Conservation (phyloP, 345 rosid species). For the Eucalyptus paniculata region DNA sequence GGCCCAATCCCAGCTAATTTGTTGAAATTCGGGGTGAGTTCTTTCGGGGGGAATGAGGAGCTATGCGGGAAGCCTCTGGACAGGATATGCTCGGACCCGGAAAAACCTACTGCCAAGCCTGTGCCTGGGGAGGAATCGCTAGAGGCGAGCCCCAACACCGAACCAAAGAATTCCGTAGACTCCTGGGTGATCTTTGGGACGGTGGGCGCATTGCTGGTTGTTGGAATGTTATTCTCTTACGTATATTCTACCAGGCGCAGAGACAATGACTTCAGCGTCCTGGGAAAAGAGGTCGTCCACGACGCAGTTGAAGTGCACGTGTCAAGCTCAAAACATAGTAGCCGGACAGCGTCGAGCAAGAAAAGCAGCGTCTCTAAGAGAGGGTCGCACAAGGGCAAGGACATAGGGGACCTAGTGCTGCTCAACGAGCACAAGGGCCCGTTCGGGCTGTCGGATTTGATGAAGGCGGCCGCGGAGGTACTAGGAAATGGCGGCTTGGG, state of each 20-base stretch:
- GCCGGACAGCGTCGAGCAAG: constrained; percentile 7
- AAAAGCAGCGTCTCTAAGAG: constrained; percentile 22
- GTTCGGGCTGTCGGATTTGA: constrained; percentile 64
- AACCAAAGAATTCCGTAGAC: neutral
- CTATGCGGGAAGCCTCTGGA: constrained; percentile 47
- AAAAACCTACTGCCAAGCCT: neutral
- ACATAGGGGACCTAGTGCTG: constrained; percentile 35
- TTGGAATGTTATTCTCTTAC: constrained; percentile 8
- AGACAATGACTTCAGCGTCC: constrained; percentile 26
- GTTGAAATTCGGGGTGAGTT: constrained; percentile 2
- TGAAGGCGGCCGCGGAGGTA: constrained; percentile 91
- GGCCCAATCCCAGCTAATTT: constrained; percentile 40
- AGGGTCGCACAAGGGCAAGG: neutral
- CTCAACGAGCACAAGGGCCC: constrained; percentile 53
- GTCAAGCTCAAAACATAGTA: constrained; percentile 10
- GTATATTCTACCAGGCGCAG: neutral
- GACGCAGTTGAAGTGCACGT: constrained; percentile 19
- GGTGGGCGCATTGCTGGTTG: neutral
- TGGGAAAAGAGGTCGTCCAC: constrained; percentile 29
- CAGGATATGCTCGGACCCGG: constrained; percentile 8
- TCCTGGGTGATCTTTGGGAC: neutral
- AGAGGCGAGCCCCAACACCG: neutral
- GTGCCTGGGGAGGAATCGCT: neutral
- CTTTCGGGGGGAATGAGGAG: constrained; percentile 19
- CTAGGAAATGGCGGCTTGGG: constrained; percentile 83